Percentiles rank a stretch among this genome's conserved stretches.
Conservation (phyloP, 2,329 filamentous ascomycete species). For the Scedosporium apiospermum region DNA sequence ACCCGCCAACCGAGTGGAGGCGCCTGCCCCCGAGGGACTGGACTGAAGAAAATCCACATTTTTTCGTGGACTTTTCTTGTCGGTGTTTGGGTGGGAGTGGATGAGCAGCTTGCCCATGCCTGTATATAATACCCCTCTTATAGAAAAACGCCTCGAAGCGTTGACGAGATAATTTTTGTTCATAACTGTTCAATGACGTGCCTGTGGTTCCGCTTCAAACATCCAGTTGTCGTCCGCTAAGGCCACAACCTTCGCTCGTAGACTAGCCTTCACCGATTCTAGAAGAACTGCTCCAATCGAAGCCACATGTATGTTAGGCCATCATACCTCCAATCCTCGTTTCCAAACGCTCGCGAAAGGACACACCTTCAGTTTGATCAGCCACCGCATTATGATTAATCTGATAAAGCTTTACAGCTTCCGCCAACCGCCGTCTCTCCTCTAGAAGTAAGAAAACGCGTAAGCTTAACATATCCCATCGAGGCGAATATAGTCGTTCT, state of each 20-base stretch:
- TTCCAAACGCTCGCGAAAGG: neutral
- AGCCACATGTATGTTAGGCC: neutral
- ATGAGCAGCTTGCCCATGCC: neutral
- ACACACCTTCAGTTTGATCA: conserved; percentile 56
- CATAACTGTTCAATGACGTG: conserved; percentile 1
- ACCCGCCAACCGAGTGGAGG: conserved; percentile 33
- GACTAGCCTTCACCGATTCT: conserved; percentile 57
- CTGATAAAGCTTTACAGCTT: conserved; percentile 53
- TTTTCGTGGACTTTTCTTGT: neutral
- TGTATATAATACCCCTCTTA: conserved; percentile 3
- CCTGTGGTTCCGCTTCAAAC: conserved; percentile 53
- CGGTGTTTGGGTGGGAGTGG: neutral
- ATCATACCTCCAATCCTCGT: neutral
- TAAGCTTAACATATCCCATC: no score
- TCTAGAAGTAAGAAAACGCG: conserved; percentile 18
- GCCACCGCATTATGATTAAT: conserved; percentile 43
- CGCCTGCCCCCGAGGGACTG: conserved; percentile 48
- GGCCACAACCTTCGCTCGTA: conserved; percentile 62
- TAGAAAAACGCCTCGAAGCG: neutral
- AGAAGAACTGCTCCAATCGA: conserved; percentile 47
- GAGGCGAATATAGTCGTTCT: conserved; percentile 13
- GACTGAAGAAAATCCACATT: conserved; percentile 31
- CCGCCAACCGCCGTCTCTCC: conserved; percentile 50
- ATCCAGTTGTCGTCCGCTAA: conserved; percentile 85
- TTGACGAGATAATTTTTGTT: neutral